Evolutionary conservation across 208 protist genomes (phyloP), one percentile per base, ranked within the genome.

Genomic region (Tritrichomonas musculus): DNA sequence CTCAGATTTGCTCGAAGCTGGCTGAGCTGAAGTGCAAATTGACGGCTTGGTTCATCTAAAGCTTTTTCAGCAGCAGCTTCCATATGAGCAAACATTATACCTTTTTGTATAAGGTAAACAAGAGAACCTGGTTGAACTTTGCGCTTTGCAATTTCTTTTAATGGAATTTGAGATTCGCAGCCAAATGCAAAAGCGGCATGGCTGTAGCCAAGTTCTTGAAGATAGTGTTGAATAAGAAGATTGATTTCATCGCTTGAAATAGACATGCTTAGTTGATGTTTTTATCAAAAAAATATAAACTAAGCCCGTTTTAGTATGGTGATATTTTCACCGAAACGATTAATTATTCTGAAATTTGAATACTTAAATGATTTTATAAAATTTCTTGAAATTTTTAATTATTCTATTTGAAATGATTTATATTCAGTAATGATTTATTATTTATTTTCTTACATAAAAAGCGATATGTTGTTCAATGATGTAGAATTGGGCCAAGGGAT

Each of bases 11-110:
- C 47, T 25, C 77, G 77, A 22, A 88, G 39, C 53, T 39, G 27
- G 47, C 57, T 88, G 1, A 88, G 39, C 39, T 88, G 41, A 39
- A 57, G 47, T 22, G 41, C 77, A 57, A 88, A 88, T 14, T 33
- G 47, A 77, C 9, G 9, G 20, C 57, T 49, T 88, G 41, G 47
- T 30, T 88, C 25, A 20, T 33, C 41, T 33, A 47, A 13, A 60
- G 47, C 47, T 60, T 53, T 36, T 27, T 88, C 41, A 5, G 77
- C 77, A 20, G 77, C 77, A 14, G 77, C 44, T 13, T 88, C 77
- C 47, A 88, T 88, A n/a, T 88, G 77, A 5, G 77, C 41, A 30
- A 60, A 88, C 77, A 88, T 88, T 20, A 88, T 88, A 39, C 77
- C 77, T 50, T 88, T 88, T 17, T 88, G 77, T 20, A 88, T 88